Evolutionary conservation across 306 rosid species (phyloP), one percentile per base, ranked within the genome.

Genomic region (Coriaria nepalensis): DNA sequence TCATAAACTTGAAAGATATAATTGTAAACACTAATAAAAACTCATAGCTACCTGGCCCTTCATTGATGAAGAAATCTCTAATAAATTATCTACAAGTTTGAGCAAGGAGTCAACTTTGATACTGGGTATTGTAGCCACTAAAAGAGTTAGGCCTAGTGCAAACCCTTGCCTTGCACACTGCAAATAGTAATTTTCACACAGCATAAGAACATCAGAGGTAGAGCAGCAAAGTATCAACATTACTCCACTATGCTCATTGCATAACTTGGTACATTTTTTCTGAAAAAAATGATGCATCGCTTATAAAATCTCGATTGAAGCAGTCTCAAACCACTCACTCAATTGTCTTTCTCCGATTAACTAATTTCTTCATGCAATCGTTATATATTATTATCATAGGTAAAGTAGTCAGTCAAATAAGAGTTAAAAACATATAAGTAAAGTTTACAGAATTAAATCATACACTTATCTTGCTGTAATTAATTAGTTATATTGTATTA

Each of bases 91-190:
- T 40, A 82, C 68, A 7, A 85, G 94, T 73, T 85, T 85, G 46
- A 90, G 74, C 66, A 85, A 56, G 2, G 98, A 79, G 45, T 82
- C 95, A 50, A 90, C 65, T 64, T 64, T 75, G 63, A 84, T 41
- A 57, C 50, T 67, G 52, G 56, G 55, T 37, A 78, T 61, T 43
- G 73, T 62, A 13, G 78, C 69, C 9, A 46, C 45, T 65, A 81
- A 61, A 62, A 70, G 39, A 29, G 87, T 73, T 49, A 90, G 68
- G 49, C 95, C 98, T 66, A 82, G 64, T 9, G 94, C 94, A 64
- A 90, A 90, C 37, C 98, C 98, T 59, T 79, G 95, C 11, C 98
- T 78, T 2, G 94, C 98, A 65, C 95, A 85, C 98, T 90, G 94
- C 77, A 69, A 20, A 77, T 60, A 45, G 60, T 33, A 46, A 66